phyloP scores from a whole-genome alignment of 2,329 filamentous ascomycete genomes.

The Ceratocystis alfenasii region DNA sequence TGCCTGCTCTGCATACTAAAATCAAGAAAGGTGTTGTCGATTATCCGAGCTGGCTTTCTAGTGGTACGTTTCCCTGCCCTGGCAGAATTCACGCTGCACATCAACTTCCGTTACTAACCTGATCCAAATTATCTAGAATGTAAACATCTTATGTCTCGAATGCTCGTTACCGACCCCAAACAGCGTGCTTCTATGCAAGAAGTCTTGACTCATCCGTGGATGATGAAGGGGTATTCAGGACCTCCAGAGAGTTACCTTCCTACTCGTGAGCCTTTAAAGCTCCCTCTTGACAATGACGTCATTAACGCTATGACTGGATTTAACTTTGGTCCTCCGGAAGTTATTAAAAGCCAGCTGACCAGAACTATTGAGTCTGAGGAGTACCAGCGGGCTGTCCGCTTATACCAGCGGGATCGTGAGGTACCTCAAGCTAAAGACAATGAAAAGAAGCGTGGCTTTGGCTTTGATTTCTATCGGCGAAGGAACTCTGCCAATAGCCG shows the following conservation, averaged over 20 bases:
- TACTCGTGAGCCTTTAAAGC: constrained; percentile 65
- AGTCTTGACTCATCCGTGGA: constrained; percentile 92
- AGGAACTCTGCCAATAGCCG: constrained; percentile 79
- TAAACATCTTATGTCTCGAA: constrained; percentile 79
- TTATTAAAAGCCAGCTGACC: constrained; percentile 68
- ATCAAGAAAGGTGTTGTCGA: constrained; percentile 96
- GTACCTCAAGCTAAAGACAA: constrained; percentile 46
- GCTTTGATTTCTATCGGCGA: constrained; percentile 93
- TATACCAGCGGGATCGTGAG: constrained; percentile 56
- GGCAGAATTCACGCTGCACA: no score
- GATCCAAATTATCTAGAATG: constrained; percentile 52
- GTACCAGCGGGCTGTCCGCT: constrained; percentile 72
- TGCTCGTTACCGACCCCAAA: constrained; percentile 89
- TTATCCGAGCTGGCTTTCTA: constrained; percentile 85
- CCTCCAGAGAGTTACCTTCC: constrained; percentile 86
- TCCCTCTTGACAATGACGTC: constrained; percentile 72
- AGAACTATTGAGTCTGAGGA: constrained; percentile 87
- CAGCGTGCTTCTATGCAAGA: constrained; percentile 78
- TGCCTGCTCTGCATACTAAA: constrained; percentile 95
- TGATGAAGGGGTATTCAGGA: constrained; percentile 77
- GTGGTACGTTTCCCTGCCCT: constrained; percentile 51
- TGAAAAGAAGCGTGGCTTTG: constrained; percentile 79
- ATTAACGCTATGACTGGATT: constrained; percentile 95
- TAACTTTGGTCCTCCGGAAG: constrained; percentile 81
- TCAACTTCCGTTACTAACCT: constrained; percentile 5